These are phyloP conservation scores for Auricularia sp. DNA, from an alignment of 768 basidiomycete genomes.

Conservation along the genomic window DNA sequence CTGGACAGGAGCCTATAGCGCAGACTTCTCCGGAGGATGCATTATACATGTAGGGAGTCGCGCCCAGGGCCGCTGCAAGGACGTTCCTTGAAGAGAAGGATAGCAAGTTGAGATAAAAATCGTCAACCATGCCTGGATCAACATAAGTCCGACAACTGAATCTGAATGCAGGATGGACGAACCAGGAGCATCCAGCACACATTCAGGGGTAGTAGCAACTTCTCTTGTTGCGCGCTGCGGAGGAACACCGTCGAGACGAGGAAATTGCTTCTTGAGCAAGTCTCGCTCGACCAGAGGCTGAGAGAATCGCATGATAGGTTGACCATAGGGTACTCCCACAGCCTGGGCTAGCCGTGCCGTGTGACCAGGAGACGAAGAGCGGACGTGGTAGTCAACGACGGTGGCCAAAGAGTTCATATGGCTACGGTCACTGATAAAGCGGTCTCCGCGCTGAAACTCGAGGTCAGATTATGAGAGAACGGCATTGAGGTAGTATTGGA, in stretches of 20 bases:
- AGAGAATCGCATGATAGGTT: constrained; percentile 80
- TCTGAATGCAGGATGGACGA: constrained; percentile 35
- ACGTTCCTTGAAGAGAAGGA: constrained; percentile 82
- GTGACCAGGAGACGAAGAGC: constrained; percentile 60
- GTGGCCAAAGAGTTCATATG: constrained; percentile 50
- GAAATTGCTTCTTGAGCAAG: constrained; percentile 68
- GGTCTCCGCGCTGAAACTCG: too few relatives aligned
- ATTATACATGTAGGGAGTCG: constrained; percentile 86
- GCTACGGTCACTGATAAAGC: constrained; percentile 60
- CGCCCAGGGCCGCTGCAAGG: constrained; percentile 82
- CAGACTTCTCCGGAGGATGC: constrained; percentile 83
- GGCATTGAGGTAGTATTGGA: too few relatives aligned
- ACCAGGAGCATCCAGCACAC: constrained; percentile 90
- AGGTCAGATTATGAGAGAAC: too few relatives aligned
- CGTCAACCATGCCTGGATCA: constrained; percentile 48
- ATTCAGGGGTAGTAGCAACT: constrained; percentile 78
- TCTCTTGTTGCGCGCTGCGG: too few relatives aligned
- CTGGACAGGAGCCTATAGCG: constrained; percentile 64
- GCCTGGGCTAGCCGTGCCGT: constrained; percentile 70
- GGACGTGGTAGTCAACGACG: constrained; percentile 46
- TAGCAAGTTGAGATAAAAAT: constrained; percentile 93
- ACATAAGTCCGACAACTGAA: not conserved
- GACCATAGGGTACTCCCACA: constrained; percentile 64
- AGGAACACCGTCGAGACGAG: too few relatives aligned
- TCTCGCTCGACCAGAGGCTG: constrained; percentile 75